A percentile compares a stretch with the other conserved stretches of the same genome.
Evolutionary conservation across 2,329 filamentous ascomycete genomes (phyloP).

Genomic region (Beauveria australis): DNA sequence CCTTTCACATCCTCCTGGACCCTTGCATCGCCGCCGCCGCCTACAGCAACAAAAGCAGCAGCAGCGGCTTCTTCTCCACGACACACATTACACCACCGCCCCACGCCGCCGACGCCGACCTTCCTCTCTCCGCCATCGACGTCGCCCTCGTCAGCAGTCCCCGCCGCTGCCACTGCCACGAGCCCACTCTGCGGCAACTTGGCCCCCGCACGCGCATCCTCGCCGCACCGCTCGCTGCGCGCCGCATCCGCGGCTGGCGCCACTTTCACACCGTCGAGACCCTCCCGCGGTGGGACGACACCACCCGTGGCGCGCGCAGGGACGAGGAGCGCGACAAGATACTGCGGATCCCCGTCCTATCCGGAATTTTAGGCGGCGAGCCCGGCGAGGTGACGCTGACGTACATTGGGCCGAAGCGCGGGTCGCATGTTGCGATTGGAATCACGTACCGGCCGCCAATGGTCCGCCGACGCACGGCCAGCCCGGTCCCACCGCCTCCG

Average conservation of each 20-base stretch:
- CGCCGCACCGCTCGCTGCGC: conserved; percentile 56
- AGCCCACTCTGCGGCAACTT: conserved; percentile 58
- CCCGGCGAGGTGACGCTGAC: conserved; percentile 64
- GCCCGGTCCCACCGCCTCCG: neutral
- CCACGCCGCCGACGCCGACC: no score
- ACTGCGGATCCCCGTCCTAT: conserved; percentile 43
- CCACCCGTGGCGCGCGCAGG: conserved; percentile 15
- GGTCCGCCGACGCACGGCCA: conserved; percentile 15
- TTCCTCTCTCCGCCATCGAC: conserved; percentile 33
- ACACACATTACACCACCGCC: neutral
- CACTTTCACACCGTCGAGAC: conserved; percentile 50
- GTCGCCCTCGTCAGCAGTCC: conserved; percentile 38
- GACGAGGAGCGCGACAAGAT: conserved; percentile 19
- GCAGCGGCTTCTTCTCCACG: conserved; percentile 50
- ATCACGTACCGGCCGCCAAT: conserved; percentile 61
- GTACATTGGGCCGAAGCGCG: conserved; percentile 52
- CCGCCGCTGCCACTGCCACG: conserved; percentile 60
- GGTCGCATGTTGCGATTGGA: conserved; percentile 56
- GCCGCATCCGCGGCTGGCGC: conserved; percentile 58
- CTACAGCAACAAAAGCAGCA: conserved; percentile 49
- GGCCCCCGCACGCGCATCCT: conserved; percentile 52
- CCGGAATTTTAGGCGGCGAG: conserved; percentile 41
- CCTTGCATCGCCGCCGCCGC: conserved; percentile 60
- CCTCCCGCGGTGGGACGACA: conserved; percentile 39
- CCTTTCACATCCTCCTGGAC: conserved; percentile 62